Conservation (phyloP, 352 stramenopile genomes). For the Phytopythium kandeliae region DNA sequence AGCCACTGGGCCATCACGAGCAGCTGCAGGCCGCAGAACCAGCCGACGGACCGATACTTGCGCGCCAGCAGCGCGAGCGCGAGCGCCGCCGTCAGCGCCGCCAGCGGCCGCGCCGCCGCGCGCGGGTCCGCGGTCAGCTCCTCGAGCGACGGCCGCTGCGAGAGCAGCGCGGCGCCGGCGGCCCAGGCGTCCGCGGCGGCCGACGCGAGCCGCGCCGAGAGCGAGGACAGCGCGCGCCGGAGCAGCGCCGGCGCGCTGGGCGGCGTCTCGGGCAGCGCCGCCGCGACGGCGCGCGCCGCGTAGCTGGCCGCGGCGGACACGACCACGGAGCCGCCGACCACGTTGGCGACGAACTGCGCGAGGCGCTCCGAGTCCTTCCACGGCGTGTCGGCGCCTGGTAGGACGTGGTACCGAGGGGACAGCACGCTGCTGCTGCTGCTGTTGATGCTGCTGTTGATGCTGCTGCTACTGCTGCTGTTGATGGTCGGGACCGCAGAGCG, state of each 20-base stretch:
- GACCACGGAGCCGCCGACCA: constrained; percentile 43
- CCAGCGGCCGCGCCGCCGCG: constrained; percentile 25
- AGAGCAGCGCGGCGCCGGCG: constrained; percentile 11
- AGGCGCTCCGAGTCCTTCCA: constrained; percentile 64
- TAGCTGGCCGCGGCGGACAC: constrained; percentile 35
- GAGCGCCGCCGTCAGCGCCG: constrained; percentile 13
- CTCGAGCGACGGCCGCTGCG: constrained; percentile 10
- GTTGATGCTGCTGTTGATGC: background rate
- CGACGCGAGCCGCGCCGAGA: background rate
- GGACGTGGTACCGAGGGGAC: constrained; percentile 1
- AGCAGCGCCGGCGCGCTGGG: constrained; percentile 20
- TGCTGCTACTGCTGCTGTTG: background rate
- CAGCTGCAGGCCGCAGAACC: constrained; percentile 48
- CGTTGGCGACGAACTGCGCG: constrained; percentile 58
- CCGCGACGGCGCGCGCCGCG: constrained; percentile 17
- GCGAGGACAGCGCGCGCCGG: constrained; percentile 7
- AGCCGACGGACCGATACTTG: constrained; percentile 64
- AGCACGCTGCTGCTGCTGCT: background rate
- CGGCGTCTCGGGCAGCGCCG: constrained; percentile 23
- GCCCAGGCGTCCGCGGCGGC: constrained; percentile 14
- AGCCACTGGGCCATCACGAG: constrained; percentile 61
- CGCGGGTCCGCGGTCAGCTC: constrained; percentile 31
- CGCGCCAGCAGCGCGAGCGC: constrained; percentile 19
- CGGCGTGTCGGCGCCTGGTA: constrained; percentile 12
- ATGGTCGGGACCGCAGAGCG: too few relatives aligned